phyloP scores from a whole-genome alignment of 2,329 filamentous ascomycete species.

The Cryphonectria naterciae region DNA sequence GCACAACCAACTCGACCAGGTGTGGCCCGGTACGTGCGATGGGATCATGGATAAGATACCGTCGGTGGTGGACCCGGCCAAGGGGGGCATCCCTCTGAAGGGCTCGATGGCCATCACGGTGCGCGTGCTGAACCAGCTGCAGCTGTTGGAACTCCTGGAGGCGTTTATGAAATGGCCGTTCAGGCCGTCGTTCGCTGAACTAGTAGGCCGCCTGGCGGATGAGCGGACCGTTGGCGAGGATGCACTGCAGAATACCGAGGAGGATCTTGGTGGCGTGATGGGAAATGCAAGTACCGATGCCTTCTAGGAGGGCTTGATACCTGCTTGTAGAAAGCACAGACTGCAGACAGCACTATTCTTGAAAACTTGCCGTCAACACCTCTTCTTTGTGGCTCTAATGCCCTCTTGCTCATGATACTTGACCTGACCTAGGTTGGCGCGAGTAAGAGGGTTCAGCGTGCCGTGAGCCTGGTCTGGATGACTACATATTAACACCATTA shows the following conservation, averaged over 20 bases:
- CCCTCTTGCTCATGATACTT: background rate
- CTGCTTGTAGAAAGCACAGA: background rate
- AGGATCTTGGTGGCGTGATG: background rate
- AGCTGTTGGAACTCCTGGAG: slow-evolving; percentile 62
- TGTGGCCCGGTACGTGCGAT: slow-evolving; percentile 65
- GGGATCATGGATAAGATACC: slow-evolving; percentile 54
- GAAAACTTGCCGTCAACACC: background rate
- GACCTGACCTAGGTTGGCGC: background rate
- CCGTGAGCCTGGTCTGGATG: too few species aligned
- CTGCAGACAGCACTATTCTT: background rate
- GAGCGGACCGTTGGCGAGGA: slow-evolving; percentile 34
- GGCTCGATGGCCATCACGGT: slow-evolving; percentile 49
- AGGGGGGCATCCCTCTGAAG: slow-evolving; percentile 49
- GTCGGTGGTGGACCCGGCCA: slow-evolving; percentile 50
- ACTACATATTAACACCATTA: too few species aligned
- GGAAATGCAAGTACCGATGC: background rate
- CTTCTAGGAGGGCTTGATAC: background rate
- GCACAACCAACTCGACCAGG: slow-evolving; percentile 48
- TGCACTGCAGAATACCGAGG: background rate
- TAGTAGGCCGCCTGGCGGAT: slow-evolving; percentile 48
- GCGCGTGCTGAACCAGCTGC: slow-evolving; percentile 54
- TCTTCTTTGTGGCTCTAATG: background rate
- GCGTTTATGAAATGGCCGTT: slow-evolving; percentile 72
- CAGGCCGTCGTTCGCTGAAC: slow-evolving; percentile 51
- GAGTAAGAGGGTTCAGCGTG: too few species aligned